Base-by-base conservation (phyloP, 331 rosid genomes). In the Erythrophleum ivorense region DNA sequence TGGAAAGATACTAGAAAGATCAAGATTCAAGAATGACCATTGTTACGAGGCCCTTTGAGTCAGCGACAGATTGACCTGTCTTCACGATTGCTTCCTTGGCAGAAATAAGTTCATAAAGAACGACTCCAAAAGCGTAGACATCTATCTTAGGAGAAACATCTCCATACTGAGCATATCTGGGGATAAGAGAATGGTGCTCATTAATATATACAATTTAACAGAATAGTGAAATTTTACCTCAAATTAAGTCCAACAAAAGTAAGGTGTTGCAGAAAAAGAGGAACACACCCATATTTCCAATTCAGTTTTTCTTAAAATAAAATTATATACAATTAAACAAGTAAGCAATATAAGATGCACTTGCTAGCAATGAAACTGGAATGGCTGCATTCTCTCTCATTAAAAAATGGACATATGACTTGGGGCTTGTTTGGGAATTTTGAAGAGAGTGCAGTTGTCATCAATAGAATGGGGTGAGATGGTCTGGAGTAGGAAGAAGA, bases 81-180 rank as follows among this genome's bases (percentile, higher is more conserved):
- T 79, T 88, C 71, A 93, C 82, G 3, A 96, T 87, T 18, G 99
- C 99, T 71, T 92, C 97, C 88, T 93, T 93, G 60, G 99, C 97
- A 18, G 99, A 96, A 84, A 96, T 93, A 58, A 96, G 94, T 85
- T 93, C 98, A 59, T 83, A 93, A 75, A 96, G 89, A 77, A 96
- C 98, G 52, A 95, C 99, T 36, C 99, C 99, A n/a, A 95, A 95
- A 29, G 99, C 99, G 66, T 89, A 95, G 41, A 93, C 98, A 36
- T 95, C 99, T 58, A 95, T 86, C 82, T 95, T 95, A 55, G 99
- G 97, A 78, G 99, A 91, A 80, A 91, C 94, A 18, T 93, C 97
- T 21, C 99, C 97, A 10, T 86, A 95, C 75, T 91, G 98, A 71
- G 99, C 99, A 75, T 95, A 95, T 87, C 99, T 95, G 89, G 83